Conservation (phyloP, 345 rosid species). For the Cardamine chenopodiifolia region DNA sequence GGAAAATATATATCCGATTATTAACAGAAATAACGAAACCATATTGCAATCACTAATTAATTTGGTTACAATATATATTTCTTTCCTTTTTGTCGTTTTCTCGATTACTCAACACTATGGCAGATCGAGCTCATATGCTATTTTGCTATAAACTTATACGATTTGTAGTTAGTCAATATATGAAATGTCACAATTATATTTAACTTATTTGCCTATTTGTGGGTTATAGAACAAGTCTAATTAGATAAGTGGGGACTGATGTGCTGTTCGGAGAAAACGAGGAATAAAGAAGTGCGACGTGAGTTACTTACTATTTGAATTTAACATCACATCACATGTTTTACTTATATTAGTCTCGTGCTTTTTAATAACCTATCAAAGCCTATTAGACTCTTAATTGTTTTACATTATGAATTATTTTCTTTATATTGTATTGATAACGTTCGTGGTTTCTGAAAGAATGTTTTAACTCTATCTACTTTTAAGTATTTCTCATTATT, state of each 20-base stretch:
- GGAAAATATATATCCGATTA: background rate
- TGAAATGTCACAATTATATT: background rate
- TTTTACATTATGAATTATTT: slow-evolving; percentile 15
- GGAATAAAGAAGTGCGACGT: slow-evolving; percentile 23
- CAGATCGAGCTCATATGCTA: background rate
- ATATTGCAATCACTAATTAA: background rate
- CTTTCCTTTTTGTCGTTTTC: background rate
- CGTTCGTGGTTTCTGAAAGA: slow-evolving; percentile 38
- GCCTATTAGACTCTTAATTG: slow-evolving; percentile 26
- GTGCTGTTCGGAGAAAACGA: slow-evolving; percentile 32
- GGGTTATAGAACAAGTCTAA: slow-evolving; percentile 6
- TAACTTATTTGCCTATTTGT: background rate
- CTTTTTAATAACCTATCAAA: background rate
- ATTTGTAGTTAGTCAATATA: background rate
- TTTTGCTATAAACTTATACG: background rate
- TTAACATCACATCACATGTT: slow-evolving; percentile 30
- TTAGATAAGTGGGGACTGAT: slow-evolving; percentile 1
- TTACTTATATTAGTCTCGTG: background rate
- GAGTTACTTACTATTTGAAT: slow-evolving; percentile 28
- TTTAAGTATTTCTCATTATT: slow-evolving; percentile 28
- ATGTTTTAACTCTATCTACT: slow-evolving; percentile 31
- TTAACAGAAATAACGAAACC: background rate
- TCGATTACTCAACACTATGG: background rate
- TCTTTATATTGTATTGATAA: slow-evolving; percentile 32
- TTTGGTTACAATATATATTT: background rate